Evolutionary conservation across 306 rosid genomes (phyloP).

Genomic region (Castanospermum australe): DNA sequence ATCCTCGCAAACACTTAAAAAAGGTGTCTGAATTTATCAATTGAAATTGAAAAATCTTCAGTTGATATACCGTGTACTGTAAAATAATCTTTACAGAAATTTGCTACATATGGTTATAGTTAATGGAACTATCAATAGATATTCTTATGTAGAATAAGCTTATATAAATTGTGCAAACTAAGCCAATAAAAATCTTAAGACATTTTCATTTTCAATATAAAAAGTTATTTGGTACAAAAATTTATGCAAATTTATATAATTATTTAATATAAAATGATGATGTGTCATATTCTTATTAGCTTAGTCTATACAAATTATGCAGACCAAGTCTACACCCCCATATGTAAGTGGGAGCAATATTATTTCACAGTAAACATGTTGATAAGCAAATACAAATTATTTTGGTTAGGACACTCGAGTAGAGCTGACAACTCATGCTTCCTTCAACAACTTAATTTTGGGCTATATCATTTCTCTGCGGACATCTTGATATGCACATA

Average conservation of each 20-base stretch:
- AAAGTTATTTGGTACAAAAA: too few species aligned
- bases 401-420: not conserved
- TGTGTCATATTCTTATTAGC: too few species aligned
- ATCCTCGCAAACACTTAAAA: not conserved
- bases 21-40: not conserved
- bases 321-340: too few species aligned
- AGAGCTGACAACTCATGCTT: not conserved
- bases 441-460: conserved; percentile 3
- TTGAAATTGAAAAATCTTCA: not conserved
- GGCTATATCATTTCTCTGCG: not conserved
- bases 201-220: too few species aligned
- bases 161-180: too few species aligned
- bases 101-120: not conserved
- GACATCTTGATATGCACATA: not conserved
- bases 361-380: not conserved
- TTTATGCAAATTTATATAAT: too few species aligned
- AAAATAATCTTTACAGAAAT: not conserved
- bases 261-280: too few species aligned
- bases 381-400: not conserved
- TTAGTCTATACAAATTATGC: too few species aligned
- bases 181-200: too few species aligned
- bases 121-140: not conserved
- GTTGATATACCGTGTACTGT: not conserved
- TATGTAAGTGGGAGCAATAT: not conserved
- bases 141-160: too few species aligned